Conservation (phyloP, 768 basidiomycete species). For the Xerocomus spinulosus region DNA sequence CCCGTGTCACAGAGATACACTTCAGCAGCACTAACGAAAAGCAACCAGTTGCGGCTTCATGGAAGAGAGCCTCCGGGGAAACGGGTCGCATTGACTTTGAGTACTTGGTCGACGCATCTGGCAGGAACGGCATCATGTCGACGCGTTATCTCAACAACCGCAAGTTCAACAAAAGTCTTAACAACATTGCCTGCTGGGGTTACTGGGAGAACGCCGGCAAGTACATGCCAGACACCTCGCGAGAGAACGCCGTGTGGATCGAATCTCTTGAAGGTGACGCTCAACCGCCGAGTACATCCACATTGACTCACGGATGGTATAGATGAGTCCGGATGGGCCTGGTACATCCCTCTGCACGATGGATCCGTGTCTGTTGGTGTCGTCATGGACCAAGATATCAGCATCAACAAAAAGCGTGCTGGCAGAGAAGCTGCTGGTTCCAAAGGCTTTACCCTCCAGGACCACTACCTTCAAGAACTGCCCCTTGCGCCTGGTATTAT, state of each 20-base stretch:
- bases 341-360: background rate
- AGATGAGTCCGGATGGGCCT: background rate
- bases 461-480: background rate
- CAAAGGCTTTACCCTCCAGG: background rate
- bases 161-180: background rate
- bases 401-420: background rate
- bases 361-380: background rate
- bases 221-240: background rate
- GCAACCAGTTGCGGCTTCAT: background rate
- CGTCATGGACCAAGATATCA: slow-evolving; percentile 1
- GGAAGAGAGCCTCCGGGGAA: background rate
- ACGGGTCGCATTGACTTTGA: background rate
- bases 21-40: background rate
- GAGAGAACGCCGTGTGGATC: background rate
- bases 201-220: background rate
- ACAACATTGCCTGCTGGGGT: slow-evolving; percentile 1
- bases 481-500: background rate
- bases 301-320: background rate
- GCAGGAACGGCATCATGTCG: background rate
- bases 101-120: slow-evolving; percentile 1
- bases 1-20: background rate
- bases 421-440: background rate
- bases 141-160: background rate
- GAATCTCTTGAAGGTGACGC: background rate
- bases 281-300: background rate